Evolutionary conservation across 2,329 filamentous ascomycete genomes (phyloP).

Genomic region (Botryotinia convoluta): DNA sequence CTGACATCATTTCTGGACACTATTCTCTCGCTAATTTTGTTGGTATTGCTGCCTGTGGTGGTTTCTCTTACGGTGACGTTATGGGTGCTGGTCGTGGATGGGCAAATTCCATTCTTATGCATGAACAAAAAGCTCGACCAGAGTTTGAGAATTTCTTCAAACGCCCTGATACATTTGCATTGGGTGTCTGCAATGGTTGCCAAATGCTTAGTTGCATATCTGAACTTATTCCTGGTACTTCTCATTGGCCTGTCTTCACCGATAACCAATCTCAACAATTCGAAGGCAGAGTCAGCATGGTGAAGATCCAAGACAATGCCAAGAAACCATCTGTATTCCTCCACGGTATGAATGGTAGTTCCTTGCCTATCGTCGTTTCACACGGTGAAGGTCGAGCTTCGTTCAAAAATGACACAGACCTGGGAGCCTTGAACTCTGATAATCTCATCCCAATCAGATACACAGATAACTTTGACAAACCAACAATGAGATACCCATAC

Average conservation of each 20-base stretch:
- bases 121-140: conserved; percentile 66
- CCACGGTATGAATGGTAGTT: conserved; percentile 79
- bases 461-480: conserved; percentile 73
- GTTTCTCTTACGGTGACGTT: conserved; percentile 87
- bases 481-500: conserved; percentile 80
- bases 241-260: conserved; percentile 82
- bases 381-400: conserved; percentile 87
- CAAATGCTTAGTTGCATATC: conserved; percentile 87
- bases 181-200: conserved; percentile 97
- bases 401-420: conserved; percentile 56
- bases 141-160: conserved; percentile 86
- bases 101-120: conserved; percentile 89
- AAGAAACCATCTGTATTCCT: conserved; percentile 75
- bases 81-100: conserved; percentile 95
- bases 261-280: conserved; percentile 85
- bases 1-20: conserved; percentile 76
- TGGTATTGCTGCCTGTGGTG: conserved; percentile 90
- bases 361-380: conserved; percentile 80
- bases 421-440: conserved; percentile 56
- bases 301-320: conserved; percentile 66
- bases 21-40: conserved; percentile 74
- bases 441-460: conserved; percentile 78
- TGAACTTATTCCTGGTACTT: conserved; percentile 80
- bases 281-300: conserved; percentile 85
- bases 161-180: conserved; percentile 82